Base-by-base conservation (phyloP, 768 basidiomycete genomes). In the Russula compacta region DNA sequence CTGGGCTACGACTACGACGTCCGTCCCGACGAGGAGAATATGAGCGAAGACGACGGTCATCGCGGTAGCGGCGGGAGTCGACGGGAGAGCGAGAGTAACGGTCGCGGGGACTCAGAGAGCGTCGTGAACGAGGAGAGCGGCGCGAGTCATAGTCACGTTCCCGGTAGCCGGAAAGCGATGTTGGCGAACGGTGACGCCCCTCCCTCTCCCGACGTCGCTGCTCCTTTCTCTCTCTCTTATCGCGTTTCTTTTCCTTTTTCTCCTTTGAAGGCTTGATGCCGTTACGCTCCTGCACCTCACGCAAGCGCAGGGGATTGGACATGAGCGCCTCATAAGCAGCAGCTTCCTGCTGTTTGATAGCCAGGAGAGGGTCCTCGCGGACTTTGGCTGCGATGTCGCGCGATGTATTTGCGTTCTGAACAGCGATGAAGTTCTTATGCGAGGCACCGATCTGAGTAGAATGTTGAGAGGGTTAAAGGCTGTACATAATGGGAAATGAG, bases 291-390 rank as follows among this genome's bases (percentile, higher is more conserved):
- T 90, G 85, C 78, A 94, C 74, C 71, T 91, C 85, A 58, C 85
- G 83, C 49, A 94, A 75, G 24, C 89, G 89, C 36, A 92, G 81
- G 35, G 92, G 92, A 67, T 95, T 94, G 51, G 87, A 83, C 76
- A 91, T 79, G 42, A 97, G 76, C 2, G 91, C 83, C 66, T 97
- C 84, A 67, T 93, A 88, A 7, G 93, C 89, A 8, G 90, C 87
- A 70, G 97, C 94, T 73, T 99, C 95, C 69, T 98, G 95, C 71
- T 94, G 89, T 73, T 98, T 98, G 77, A 99, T 98, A 14, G 90
- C 92, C n/a, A 99, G 79, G 6, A 98, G 71, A 6, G 97, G 97
- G 69, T 99, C 97, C 73, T 98, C 97, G 38, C 97, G 87, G 63
- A 99, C 86, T 74, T 99, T 98, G 33, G 93, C 78, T 21, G 93